Percentiles rank a stretch among this genome's conserved stretches.
Conservation (phyloP, 1,284 basidiomycete species). For the Trametes polyzona region DNA sequence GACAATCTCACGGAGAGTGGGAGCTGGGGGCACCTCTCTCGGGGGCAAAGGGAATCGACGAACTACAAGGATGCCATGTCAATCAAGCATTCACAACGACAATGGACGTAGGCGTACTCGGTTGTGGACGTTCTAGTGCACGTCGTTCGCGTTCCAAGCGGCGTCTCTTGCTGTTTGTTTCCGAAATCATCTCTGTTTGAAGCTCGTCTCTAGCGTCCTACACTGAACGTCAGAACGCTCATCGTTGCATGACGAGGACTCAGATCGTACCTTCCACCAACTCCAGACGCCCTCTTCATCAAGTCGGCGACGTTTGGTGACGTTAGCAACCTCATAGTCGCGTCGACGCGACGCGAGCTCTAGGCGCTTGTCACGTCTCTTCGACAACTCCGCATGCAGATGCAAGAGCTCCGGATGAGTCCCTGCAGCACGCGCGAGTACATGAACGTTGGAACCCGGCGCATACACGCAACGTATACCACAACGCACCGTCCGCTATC, state of each 20-base stretch:
- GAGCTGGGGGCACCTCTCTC: constrained; percentile 35
- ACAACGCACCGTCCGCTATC: constrained; percentile 60
- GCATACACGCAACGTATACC: constrained; percentile 13
- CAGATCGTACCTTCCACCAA: constrained; percentile 69
- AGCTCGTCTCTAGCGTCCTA: constrained; percentile 72
- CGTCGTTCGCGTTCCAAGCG: constrained; percentile 82
- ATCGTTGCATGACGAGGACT: background rate
- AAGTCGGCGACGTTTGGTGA: constrained; percentile 56
- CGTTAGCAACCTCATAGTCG: constrained; percentile 62
- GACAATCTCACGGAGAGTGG: constrained; percentile 41
- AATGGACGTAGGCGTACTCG: constrained; percentile 46
- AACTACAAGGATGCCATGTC: constrained; percentile 22
- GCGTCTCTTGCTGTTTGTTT: constrained; percentile 80
- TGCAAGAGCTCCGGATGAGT: constrained; percentile 84
- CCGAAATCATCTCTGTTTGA: constrained; percentile 83
- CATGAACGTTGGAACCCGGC: constrained; percentile 1
- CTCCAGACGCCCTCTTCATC: constrained; percentile 74
- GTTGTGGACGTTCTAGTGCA: constrained; percentile 71
- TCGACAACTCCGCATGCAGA: constrained; percentile 73
- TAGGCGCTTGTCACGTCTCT: constrained; percentile 73
- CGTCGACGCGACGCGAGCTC: constrained; percentile 74
- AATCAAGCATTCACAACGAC: background rate
- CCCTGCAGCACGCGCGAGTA: constrained; percentile 43
- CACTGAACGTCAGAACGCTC: background rate
- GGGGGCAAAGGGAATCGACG: constrained; percentile 40